Conservation (phyloP, 2,329 filamentous ascomycete species). For the Talaromyces sp. region DNA sequence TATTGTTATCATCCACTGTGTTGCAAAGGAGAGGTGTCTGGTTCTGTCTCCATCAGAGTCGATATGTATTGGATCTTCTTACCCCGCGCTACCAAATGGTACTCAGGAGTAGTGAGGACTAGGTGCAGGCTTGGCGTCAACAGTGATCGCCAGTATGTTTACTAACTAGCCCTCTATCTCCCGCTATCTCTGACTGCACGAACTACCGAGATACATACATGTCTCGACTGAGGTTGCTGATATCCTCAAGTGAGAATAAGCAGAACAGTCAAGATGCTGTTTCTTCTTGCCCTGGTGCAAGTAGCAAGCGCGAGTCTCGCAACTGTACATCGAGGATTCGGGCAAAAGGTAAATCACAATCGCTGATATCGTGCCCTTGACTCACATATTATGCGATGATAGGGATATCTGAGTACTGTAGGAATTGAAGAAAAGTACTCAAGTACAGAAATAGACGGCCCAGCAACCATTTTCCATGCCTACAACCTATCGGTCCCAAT, state of each 20-base stretch:
- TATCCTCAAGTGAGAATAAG: not conserved
- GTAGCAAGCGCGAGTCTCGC: slow-evolving; percentile 11
- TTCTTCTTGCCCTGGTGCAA: slow-evolving; percentile 11
- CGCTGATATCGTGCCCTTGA: too few species aligned
- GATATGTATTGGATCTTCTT: not conserved
- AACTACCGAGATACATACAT: not conserved
- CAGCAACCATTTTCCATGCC: slow-evolving; percentile 42
- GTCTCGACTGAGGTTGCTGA: not conserved
- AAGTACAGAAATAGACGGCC: not conserved
- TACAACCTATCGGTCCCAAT: slow-evolving; percentile 60
- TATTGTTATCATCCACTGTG: too few species aligned
- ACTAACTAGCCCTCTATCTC: not conserved
- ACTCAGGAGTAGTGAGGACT: slow-evolving; percentile 9
- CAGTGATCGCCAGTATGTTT: slow-evolving; percentile 5
- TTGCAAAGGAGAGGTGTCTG: not conserved
- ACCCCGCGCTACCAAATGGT: slow-evolving; percentile 6
- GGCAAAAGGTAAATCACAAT: slow-evolving; percentile 6
- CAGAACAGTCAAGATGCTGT: slow-evolving; percentile 7
- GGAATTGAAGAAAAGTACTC: not conserved
- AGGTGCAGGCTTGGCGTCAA: slow-evolving; percentile 5
- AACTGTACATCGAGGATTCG: not conserved
- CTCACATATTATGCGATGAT: not conserved
- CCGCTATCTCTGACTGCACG: not conserved
- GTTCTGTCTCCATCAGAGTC: not conserved
- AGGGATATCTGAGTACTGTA: not conserved